Evolutionary conservation across 2,329 filamentous ascomycete genomes (phyloP).

Genomic region (Verticillium klebahnii): DNA sequence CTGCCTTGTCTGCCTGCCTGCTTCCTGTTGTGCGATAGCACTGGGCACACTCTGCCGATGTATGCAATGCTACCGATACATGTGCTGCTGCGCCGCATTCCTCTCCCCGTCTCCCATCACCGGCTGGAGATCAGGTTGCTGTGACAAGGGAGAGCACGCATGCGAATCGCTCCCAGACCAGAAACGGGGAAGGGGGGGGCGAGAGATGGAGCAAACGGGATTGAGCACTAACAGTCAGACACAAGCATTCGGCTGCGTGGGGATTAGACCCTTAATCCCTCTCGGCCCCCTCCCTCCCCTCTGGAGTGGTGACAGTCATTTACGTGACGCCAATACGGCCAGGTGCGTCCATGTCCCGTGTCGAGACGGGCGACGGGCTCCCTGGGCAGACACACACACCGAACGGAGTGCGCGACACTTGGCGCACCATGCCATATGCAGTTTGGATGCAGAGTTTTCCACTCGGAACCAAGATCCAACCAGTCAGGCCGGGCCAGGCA

Average conservation of each 20-base stretch:
- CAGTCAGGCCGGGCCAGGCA: not conserved
- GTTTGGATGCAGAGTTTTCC: not conserved
- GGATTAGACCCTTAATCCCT: not conserved
- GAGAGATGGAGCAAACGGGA: not conserved
- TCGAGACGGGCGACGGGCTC: not conserved
- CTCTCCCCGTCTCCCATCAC: no score
- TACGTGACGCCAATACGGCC: not conserved
- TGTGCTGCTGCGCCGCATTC: not conserved
- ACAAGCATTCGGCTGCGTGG: not conserved
- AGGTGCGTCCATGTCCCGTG: not conserved
- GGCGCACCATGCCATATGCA: not conserved
- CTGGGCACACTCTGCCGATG: not conserved
- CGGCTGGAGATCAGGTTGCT: no score
- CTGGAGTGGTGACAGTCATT: not conserved
- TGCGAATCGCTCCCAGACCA: not conserved
- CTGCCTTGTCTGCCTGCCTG: not conserved
- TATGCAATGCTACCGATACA: not conserved
- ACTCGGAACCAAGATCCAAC: not conserved
- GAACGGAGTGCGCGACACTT: not conserved
- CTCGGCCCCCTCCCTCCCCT: not conserved
- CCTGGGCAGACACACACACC: no score
- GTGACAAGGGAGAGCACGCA: no score
- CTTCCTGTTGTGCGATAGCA: not conserved
- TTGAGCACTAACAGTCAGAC: not conserved
- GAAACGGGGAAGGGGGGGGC: not conserved